Base-by-base conservation (phyloP, 2,329 filamentous ascomycete genomes). In the Cladophialophora chaetospira region DNA sequence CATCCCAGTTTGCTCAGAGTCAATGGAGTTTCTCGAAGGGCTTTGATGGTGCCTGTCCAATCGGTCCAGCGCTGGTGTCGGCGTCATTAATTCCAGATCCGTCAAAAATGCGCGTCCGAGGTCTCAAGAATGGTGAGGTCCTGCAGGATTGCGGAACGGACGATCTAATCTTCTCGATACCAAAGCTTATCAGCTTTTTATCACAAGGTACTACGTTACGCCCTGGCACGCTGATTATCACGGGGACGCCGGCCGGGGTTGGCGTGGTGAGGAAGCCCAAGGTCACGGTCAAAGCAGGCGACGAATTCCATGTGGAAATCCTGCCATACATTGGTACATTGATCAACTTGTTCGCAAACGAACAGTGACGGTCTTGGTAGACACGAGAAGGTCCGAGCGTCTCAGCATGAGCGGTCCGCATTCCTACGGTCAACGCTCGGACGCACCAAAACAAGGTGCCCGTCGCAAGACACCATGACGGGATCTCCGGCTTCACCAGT, bases 311-410 rank as follows among this genome's bases (percentile, higher is more conserved):
- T 0, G 77, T 81, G 4, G 77, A 80, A 70, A 70, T 81, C 55
- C 62, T 75, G 50, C 77, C 78, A 11, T 67, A 78, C 65, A 73
- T 81, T 47, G 78, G 78, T 8, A 81, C 78, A 0, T 65, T 80
- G 62, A 70, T 77, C 28, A 80, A 72, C 19, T 61, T 65, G 15
- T 65, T 69, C 55, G 68, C 69, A 60, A 60, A 66, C 47, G 66
- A 64, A 48, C 51, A 59, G 43, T 44, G 21, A 44, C 11, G 10
- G 23, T 13, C 10, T 0, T 15, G 15, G 15, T 10, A 3, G n/a
- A 17, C 1, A 1, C 2, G 13, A 21, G 17, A 2, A 21, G 40
- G 17, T 25, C 40, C 21, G 21, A 43, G 21, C 38, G 21, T 43
- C 21, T 43, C 17, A 4, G 10, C 10, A 10, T 11, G 21, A 26